These are phyloP conservation scores for Fusarium ramigenum DNA, from an alignment of 2,329 filamentous ascomycete species.

Conservation along the genomic window DNA sequence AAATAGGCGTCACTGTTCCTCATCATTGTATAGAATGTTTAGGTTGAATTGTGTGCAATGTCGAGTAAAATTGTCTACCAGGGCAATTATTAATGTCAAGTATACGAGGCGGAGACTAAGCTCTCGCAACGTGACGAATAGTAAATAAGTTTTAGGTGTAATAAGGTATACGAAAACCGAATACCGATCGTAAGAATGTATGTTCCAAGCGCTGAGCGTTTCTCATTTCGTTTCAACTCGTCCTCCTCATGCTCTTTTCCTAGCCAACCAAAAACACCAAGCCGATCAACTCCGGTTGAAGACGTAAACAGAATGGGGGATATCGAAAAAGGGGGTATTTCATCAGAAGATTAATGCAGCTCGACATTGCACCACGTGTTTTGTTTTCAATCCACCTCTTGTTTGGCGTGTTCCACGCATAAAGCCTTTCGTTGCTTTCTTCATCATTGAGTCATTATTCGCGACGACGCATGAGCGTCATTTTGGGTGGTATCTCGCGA, in stretches of 20 bases:
- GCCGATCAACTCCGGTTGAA: slow-evolving; percentile 41
- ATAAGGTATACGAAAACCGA: slow-evolving; percentile 29
- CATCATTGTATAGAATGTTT: neutral
- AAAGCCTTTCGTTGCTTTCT: slow-evolving; percentile 31
- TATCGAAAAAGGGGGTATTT: slow-evolving; percentile 38
- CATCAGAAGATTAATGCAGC: slow-evolving; percentile 39
- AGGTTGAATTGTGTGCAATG: slow-evolving; percentile 40
- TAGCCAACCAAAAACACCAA: slow-evolving; percentile 38
- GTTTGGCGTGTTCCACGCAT: slow-evolving; percentile 7
- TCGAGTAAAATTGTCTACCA: slow-evolving; percentile 48
- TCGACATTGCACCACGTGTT: slow-evolving; percentile 39
- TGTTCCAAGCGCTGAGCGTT: slow-evolving; percentile 37
- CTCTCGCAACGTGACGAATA: slow-evolving; percentile 38
- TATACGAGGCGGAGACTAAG: slow-evolving; percentile 36
- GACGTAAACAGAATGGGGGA: slow-evolving; percentile 36
- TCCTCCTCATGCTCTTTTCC: slow-evolving; percentile 30
- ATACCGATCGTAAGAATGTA: slow-evolving; percentile 33
- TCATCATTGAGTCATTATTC: slow-evolving; percentile 48
- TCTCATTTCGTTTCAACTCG: slow-evolving; percentile 31
- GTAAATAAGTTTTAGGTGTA: slow-evolving; percentile 41
- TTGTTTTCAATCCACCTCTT: slow-evolving; percentile 20
- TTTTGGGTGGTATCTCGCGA: slow-evolving; percentile 10
- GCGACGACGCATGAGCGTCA: slow-evolving; percentile 43
- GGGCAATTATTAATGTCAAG: slow-evolving; percentile 45
- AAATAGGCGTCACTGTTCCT: neutral